Evolutionary conservation across 2,329 filamentous ascomycete species (phyloP).

Genomic region (Leptographium lundbergii): DNA sequence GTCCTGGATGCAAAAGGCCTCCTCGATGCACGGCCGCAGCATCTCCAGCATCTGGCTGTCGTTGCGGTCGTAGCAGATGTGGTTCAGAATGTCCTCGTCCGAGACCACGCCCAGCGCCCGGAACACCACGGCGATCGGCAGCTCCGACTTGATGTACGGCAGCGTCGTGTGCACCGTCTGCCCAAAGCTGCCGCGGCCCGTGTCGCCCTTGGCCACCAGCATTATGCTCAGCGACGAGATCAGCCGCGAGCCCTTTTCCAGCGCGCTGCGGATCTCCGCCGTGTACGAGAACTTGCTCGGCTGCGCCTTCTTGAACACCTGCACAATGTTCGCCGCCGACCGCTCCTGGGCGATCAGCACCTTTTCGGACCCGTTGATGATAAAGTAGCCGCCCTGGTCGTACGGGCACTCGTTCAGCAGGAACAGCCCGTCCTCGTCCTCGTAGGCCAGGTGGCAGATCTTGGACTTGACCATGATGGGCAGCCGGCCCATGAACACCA

Average conservation of each 20-base stretch:
- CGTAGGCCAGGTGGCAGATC: slow-evolving; percentile 77
- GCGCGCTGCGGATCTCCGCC: slow-evolving; percentile 88
- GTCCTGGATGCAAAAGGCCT: slow-evolving; percentile 92
- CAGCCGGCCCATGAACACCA: slow-evolving; percentile 87
- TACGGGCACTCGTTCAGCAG: slow-evolving; percentile 94
- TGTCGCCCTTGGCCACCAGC: slow-evolving; percentile 73
- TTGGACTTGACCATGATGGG: slow-evolving; percentile 98
- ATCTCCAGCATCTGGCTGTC: slow-evolving; percentile 97
- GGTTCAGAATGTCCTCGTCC: slow-evolving; percentile 94
- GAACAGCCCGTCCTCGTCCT: slow-evolving; percentile 77
- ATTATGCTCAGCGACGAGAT: slow-evolving; percentile 91
- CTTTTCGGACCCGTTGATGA: slow-evolving; percentile 98
- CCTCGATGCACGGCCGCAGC: slow-evolving; percentile 92
- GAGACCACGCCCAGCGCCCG: slow-evolving; percentile 90
- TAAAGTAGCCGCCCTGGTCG: slow-evolving; percentile 96
- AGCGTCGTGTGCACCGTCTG: slow-evolving; percentile 83
- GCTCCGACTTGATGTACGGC: slow-evolving; percentile 86
- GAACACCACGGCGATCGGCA: slow-evolving; percentile 92
- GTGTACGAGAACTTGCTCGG: slow-evolving; percentile 88
- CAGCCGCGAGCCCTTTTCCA: slow-evolving; percentile 89
- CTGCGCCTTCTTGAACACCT: slow-evolving; percentile 95
- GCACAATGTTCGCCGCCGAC: slow-evolving; percentile 95
- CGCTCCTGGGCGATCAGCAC: slow-evolving; percentile 96
- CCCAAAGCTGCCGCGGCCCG: slow-evolving; percentile 66
- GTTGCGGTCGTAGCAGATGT: slow-evolving; percentile 90